These are phyloP conservation scores for Corrigiola litoralis DNA, from an alignment of 179 eudicot genomes.

Conservation along the genomic window DNA sequence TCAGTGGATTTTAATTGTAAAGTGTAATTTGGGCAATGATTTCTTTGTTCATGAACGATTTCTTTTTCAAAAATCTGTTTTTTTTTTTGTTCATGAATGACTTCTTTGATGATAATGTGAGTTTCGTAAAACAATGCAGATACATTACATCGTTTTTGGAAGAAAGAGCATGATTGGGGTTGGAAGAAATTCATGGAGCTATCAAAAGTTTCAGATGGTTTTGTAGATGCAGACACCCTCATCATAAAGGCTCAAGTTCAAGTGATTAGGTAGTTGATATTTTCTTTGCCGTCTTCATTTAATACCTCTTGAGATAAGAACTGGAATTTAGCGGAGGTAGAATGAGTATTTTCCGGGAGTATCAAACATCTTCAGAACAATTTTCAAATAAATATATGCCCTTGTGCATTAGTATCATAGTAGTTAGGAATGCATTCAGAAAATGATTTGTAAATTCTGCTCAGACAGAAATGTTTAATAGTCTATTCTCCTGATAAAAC, in stretches of 20 bases:
- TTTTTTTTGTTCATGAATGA: not conserved
- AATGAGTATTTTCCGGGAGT: no score
- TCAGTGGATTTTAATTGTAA: constrained; percentile 17
- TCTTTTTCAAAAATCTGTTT: no score
- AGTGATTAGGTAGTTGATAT: constrained; percentile 66
- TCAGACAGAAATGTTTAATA: no score
- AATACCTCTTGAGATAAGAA: not conserved
- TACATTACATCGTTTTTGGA: constrained; percentile 86
- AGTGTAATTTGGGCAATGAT: constrained; percentile 1
- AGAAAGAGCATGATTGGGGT: constrained; percentile 98
- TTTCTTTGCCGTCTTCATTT: not conserved
- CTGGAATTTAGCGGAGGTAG: no score
- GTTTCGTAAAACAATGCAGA: constrained; percentile 37
- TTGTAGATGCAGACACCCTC: constrained; percentile 74
- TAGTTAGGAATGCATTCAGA: no score
- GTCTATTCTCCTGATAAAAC: no score
- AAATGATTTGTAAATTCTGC: no score
- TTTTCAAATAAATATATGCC: no score
- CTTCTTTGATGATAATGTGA: constrained; percentile 4
- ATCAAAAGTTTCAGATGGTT: constrained; percentile 80
- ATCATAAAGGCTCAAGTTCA: constrained; percentile 87
- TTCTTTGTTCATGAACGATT: not conserved
- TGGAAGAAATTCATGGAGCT: constrained; percentile 98
- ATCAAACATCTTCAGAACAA: no score
- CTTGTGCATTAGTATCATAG: no score